Evolutionary conservation across 2,329 filamentous ascomycete species (phyloP).

Genomic region (Rhytidhysteron rufulum): DNA sequence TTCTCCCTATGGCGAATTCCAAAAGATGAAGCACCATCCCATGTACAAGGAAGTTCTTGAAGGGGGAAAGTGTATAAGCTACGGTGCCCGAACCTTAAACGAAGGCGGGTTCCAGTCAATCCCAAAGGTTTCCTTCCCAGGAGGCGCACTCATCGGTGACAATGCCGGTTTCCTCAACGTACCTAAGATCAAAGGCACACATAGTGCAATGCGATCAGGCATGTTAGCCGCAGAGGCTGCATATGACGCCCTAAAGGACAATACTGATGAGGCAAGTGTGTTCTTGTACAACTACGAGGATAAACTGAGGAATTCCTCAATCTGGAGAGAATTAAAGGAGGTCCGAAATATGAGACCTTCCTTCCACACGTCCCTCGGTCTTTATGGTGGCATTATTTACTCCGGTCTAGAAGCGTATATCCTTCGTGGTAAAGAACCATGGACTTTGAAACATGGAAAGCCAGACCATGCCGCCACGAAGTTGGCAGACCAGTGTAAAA

Average conservation of each 20-base stretch:
- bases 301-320: constrained; percentile 74
- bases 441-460: constrained; percentile 84
- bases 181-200: constrained; percentile 97
- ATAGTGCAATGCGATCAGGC: constrained; percentile 95
- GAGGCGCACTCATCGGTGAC: constrained; percentile 91
- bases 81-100: constrained; percentile 84
- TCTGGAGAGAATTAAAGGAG: constrained; percentile 92
- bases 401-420: constrained; percentile 89
- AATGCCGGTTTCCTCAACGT: constrained; percentile 96
- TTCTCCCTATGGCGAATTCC: constrained; percentile 92
- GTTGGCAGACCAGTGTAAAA: constrained; percentile 70
- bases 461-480: constrained; percentile 78
- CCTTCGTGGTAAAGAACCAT: constrained; percentile 79
- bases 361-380: constrained; percentile 81
- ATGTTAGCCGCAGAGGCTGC: constrained; percentile 94
- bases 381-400: constrained; percentile 88
- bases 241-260: constrained; percentile 65
- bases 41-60: constrained; percentile 82
- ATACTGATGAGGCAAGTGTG: constrained; percentile 62
- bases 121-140: constrained; percentile 93
- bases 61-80: constrained; percentile 95
- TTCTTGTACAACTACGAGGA: constrained; percentile 97
- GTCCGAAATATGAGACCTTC: constrained; percentile 97
- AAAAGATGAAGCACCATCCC: constrained; percentile 98
- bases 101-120: constrained; percentile 98